Evolutionary conservation across 108 stramenopile species (phyloP).

Genomic region (Fragilaria crotonensis): DNA sequence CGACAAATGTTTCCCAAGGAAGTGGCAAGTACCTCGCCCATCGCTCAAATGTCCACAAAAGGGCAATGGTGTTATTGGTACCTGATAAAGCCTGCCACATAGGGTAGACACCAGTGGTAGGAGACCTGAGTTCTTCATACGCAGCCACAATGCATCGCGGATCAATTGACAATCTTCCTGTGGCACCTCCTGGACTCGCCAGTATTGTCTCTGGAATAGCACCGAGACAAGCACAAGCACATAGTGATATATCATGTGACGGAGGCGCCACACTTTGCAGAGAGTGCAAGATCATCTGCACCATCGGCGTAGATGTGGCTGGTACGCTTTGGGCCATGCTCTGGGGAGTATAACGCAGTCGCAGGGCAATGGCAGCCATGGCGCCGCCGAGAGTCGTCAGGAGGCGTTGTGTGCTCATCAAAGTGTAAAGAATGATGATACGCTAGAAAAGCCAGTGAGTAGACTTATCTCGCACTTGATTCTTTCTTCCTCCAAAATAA

Average conservation of each 20-base stretch:
- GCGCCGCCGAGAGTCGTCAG: slow-evolving; percentile 53
- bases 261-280: slow-evolving; percentile 7
- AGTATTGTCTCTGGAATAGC: slow-evolving; percentile 67
- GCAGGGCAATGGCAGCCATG: slow-evolving; percentile 42
- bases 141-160: slow-evolving; percentile 59
- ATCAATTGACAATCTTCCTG: slow-evolving; percentile 59
- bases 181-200: slow-evolving; percentile 46
- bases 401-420: slow-evolving; percentile 32
- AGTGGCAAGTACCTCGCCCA: slow-evolving; percentile 71
- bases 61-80: slow-evolving; percentile 3
- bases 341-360: slow-evolving; percentile 48
- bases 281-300: slow-evolving; percentile 39
- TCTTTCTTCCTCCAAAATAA: slow-evolving; percentile 39
- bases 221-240: slow-evolving; percentile 28
- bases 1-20: slow-evolving; percentile 39
- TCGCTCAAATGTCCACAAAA: slow-evolving; percentile 26
- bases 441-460: slow-evolving; percentile 37
- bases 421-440: slow-evolving; percentile 16
- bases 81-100: slow-evolving; percentile 30
- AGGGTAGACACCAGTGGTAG: slow-evolving; percentile 36
- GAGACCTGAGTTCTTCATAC: slow-evolving; percentile 43
- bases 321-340: slow-evolving; percentile 9
- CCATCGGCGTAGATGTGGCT: slow-evolving; percentile 36
- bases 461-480: slow-evolving; percentile 60
- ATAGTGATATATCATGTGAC: slow-evolving; percentile 1